phyloP scores from a whole-genome alignment of 345 rosid genomes.

The Euphorbia lathyris region DNA sequence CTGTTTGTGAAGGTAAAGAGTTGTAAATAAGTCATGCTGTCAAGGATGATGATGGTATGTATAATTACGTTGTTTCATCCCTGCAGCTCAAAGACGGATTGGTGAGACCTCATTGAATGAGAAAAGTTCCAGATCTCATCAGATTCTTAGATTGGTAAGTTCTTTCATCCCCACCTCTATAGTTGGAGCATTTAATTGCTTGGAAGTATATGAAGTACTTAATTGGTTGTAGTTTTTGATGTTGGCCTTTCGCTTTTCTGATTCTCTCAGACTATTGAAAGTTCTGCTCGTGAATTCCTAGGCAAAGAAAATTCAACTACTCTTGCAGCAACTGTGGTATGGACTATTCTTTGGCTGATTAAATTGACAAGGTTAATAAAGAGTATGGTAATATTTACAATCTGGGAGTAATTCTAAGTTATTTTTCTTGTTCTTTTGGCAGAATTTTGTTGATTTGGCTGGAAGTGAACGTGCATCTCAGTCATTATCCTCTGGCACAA shows the following conservation, averaged over 20 bases:
- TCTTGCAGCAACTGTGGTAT: slow-evolving; percentile 91
- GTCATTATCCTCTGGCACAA: slow-evolving; percentile 76
- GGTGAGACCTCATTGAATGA: slow-evolving; percentile 93
- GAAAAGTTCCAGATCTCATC: slow-evolving; percentile 99
- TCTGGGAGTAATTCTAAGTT: slow-evolving; percentile 11
- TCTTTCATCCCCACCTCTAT: slow-evolving; percentile 15
- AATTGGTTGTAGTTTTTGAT: slow-evolving; percentile 6
- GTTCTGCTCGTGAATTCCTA: slow-evolving; percentile 89
- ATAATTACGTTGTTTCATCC: slow-evolving; percentile 18
- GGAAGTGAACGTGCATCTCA: slow-evolving; percentile 99
- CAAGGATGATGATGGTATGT: slow-evolving; percentile 13
- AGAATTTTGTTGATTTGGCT: slow-evolving; percentile 95
- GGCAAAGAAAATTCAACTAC: slow-evolving; percentile 91
- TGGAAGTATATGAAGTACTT: not conserved
- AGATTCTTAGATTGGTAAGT: slow-evolving; percentile 83
- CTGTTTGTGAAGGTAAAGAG: slow-evolving; percentile 80
- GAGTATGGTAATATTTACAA: not conserved
- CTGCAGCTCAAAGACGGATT: slow-evolving; percentile 82
- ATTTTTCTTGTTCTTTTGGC: slow-evolving; percentile 25
- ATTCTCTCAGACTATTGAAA: slow-evolving; percentile 72
- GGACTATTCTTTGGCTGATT: slow-evolving; percentile 5
- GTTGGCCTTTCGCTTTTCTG: slow-evolving; percentile 8
- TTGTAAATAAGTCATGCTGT: slow-evolving; percentile 11
- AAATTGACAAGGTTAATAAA: not conserved
- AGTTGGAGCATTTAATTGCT: slow-evolving; percentile 14